These are phyloP conservation scores for Aspergillus panamensis DNA, from an alignment of 495 filamentous ascomycete genomes.

Conservation along the genomic window DNA sequence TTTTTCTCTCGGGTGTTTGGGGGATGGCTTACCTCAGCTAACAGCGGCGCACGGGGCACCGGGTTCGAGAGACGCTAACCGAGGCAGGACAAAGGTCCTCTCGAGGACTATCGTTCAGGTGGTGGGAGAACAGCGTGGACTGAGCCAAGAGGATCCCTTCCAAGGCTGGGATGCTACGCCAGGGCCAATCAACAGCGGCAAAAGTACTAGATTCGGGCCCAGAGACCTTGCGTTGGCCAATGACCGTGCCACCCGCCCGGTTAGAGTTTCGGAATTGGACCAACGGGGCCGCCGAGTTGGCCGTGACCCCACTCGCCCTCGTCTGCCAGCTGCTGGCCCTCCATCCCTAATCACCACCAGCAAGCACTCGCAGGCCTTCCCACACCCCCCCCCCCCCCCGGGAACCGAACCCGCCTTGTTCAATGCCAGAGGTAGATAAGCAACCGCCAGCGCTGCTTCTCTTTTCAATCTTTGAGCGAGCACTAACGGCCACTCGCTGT, in stretches of 20 bases:
- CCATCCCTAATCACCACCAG: background rate
- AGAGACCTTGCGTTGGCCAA: conserved; percentile 6
- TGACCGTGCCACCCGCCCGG: background rate
- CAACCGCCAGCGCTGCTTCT: background rate
- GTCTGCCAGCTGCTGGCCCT: background rate
- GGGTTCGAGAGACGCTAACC: conserved; percentile 12
- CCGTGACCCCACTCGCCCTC: conserved; percentile 9
- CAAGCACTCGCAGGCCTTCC: background rate
- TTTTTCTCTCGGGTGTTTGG: conserved; percentile 19
- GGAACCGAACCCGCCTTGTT: background rate
- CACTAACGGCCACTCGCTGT: background rate
- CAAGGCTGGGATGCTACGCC: conserved; percentile 1
- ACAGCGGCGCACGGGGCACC: background rate
- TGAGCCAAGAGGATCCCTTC: conserved; percentile 18
- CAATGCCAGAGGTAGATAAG: conserved; percentile 11
- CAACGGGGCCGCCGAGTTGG: conserved; percentile 11
- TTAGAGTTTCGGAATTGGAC: conserved; percentile 17
- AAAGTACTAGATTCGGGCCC: background rate
- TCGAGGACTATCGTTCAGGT: conserved; percentile 2
- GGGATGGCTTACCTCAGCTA: conserved; percentile 11
- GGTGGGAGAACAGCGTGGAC: background rate
- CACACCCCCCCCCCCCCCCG: too few relatives aligned
- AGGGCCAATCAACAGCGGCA: conserved; percentile 8
- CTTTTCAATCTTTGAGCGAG: background rate
- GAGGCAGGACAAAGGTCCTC: conserved; percentile 19